Evolutionary conservation across 1,284 basidiomycete genomes (phyloP).

Genomic region (Trametes versicolor): DNA sequence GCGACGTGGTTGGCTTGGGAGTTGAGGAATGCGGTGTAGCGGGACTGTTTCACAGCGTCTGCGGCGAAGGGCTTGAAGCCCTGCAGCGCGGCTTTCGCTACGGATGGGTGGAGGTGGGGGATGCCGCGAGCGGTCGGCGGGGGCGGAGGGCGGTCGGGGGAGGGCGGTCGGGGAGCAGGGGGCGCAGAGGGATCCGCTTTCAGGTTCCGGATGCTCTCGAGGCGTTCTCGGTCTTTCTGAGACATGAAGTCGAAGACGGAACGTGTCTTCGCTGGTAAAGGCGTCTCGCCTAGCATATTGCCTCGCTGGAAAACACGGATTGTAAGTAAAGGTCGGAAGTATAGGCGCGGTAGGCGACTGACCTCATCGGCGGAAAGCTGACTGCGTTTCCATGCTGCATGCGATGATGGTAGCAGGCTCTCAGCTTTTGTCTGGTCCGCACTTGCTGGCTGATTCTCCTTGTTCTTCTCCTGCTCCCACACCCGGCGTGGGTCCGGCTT

Average conservation of each 20-base stretch:
- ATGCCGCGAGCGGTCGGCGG: slow-evolving; percentile 48
- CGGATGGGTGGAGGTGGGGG: slow-evolving; percentile 74
- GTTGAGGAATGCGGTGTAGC: slow-evolving; percentile 86
- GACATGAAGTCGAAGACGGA: slow-evolving; percentile 96
- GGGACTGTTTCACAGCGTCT: slow-evolving; percentile 82
- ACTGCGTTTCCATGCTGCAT: slow-evolving; percentile 61
- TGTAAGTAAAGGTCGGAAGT: slow-evolving; percentile 9
- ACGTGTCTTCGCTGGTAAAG: slow-evolving; percentile 71
- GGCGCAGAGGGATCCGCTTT: slow-evolving; percentile 37
- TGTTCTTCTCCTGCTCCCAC: slow-evolving; percentile 68
- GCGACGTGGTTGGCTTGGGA: slow-evolving; percentile 68
- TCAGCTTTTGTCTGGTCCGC: slow-evolving; percentile 28
- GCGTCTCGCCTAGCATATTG: slow-evolving; percentile 83
- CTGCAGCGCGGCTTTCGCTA: slow-evolving; percentile 86
- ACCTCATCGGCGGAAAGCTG: slow-evolving; percentile 77
- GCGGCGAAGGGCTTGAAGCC: slow-evolving; percentile 90
- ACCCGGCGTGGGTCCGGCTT: slow-evolving; percentile 82
- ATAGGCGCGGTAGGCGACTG: slow-evolving; percentile 25
- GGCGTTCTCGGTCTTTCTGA: slow-evolving; percentile 87
- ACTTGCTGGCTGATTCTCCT: slow-evolving; percentile 54
- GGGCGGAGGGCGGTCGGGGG: slow-evolving; percentile 41
- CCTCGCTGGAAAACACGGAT: slow-evolving; percentile 68
- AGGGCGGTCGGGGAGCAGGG: slow-evolving; percentile 35
- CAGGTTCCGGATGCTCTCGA: slow-evolving; percentile 68
- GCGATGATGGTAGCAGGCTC: slow-evolving; percentile 33